Conservation (phyloP, 352 stramenopile genomes). For the Globisporangium viniferum region DNA sequence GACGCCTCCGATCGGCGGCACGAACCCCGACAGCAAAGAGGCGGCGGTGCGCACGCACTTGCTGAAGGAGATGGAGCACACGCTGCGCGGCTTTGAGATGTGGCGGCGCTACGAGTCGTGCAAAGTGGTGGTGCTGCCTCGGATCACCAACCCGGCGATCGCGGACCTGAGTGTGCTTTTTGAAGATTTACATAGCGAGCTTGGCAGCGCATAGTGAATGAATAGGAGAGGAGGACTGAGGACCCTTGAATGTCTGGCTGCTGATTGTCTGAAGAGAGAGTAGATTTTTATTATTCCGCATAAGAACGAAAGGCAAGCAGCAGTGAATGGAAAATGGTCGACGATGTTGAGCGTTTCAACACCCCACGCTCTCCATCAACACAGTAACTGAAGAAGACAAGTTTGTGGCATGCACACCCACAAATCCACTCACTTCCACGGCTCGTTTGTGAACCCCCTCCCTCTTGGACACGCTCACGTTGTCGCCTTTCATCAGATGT, state of each 20-base stretch:
- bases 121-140: constrained; percentile 65
- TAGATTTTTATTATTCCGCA: constrained; percentile 11
- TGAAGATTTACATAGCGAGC: constrained; percentile 64
- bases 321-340: not conserved
- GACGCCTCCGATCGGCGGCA: constrained; percentile 62
- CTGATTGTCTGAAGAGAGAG: constrained; percentile 2
- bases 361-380: not conserved
- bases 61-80: constrained; percentile 85
- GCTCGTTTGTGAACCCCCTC: no score
- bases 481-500: not conserved
- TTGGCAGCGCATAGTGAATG: constrained; percentile 25
- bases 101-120: constrained; percentile 80
- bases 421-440: no score
- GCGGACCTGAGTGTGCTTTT: constrained; percentile 68
- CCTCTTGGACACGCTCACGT: no score
- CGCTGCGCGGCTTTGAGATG: constrained; percentile 84
- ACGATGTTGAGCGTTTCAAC: not conserved
- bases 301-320: not conserved
- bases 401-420: not conserved
- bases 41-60: constrained; percentile 60
- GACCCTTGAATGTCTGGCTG: not conserved
- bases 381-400: not conserved
- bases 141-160: constrained; percentile 69
- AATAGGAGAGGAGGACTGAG: not conserved
- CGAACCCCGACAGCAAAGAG: constrained; percentile 55